phyloP scores from a whole-genome alignment of 2,329 filamentous ascomycete species.

The Xylaria sp. region DNA sequence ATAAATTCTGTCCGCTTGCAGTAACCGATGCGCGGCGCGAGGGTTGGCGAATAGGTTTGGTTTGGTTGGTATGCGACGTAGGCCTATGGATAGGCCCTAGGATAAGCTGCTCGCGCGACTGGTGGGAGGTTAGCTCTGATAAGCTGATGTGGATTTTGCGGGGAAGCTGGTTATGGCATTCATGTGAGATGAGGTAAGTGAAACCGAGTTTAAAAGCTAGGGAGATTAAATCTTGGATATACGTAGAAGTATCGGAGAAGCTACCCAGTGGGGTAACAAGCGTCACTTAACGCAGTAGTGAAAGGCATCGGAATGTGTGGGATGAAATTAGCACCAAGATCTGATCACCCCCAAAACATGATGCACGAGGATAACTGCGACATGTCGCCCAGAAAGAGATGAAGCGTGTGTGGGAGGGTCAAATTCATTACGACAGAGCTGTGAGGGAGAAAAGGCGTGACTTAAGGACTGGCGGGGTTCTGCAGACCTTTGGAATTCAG shows the following conservation, averaged over 20 bases:
- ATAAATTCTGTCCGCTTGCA: slow-evolving; percentile 19
- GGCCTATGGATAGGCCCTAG: slow-evolving; percentile 38
- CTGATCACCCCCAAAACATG: slow-evolving; percentile 43
- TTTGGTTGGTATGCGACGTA: slow-evolving; percentile 41
- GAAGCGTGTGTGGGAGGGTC: slow-evolving; percentile 31
- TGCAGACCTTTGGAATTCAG: slow-evolving; percentile 31
- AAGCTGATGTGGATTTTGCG: slow-evolving; percentile 45
- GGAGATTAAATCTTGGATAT: slow-evolving; percentile 13
- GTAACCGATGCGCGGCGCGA: slow-evolving; percentile 29
- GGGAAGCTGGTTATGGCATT: slow-evolving; percentile 43
- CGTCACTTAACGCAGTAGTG: slow-evolving; percentile 17
- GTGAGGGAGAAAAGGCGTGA: slow-evolving; percentile 13
- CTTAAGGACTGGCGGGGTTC: slow-evolving; percentile 32
- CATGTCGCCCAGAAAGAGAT: slow-evolving; percentile 47
- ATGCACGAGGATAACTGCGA: slow-evolving; percentile 46
- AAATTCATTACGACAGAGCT: slow-evolving; percentile 14
- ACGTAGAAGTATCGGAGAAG: slow-evolving; percentile 7
- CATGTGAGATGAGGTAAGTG: slow-evolving; percentile 42
- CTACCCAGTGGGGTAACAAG: slow-evolving; percentile 8
- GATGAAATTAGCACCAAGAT: slow-evolving; percentile 37
- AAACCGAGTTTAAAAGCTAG: slow-evolving; percentile 20
- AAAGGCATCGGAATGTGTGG: slow-evolving; percentile 14
- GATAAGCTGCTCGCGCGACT: slow-evolving; percentile 39
- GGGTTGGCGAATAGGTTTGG: slow-evolving; percentile 28
- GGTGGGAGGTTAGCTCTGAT: slow-evolving; percentile 50